phyloP scores from a whole-genome alignment of 768 basidiomycete species.

The Candolleomyces eurysporus region DNA sequence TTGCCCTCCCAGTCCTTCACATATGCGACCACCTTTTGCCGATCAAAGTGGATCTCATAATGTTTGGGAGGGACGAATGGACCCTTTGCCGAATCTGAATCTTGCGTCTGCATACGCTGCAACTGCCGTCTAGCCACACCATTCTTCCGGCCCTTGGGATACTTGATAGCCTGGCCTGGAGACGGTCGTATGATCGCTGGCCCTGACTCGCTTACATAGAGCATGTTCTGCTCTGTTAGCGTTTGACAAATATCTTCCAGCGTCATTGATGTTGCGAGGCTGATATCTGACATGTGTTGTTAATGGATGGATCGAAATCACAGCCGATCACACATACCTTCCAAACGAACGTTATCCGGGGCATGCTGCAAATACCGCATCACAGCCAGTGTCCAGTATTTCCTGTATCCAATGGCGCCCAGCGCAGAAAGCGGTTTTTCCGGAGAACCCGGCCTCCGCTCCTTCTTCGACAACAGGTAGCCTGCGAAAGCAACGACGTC shows the following conservation, averaged over 20 bases:
- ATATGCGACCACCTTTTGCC: constrained; percentile 60
- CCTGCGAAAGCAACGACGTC: constrained; percentile 45
- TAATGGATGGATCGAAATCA: neutral
- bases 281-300: constrained; percentile 59
- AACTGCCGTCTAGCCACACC: constrained; percentile 64
- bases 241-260: constrained; percentile 81
- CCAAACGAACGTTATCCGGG: constrained; percentile 60
- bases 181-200: constrained; percentile 58
- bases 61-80: constrained; percentile 63
- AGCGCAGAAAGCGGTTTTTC: constrained; percentile 94
- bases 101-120: constrained; percentile 53
- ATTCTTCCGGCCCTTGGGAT: constrained; percentile 63
- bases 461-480: constrained; percentile 94
- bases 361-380: constrained; percentile 72
- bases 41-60: constrained; percentile 79
- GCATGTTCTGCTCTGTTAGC: constrained; percentile 73
- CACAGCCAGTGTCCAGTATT: constrained; percentile 89
- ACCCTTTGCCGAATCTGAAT: constrained; percentile 34
- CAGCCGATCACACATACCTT: constrained; percentile 52
- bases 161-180: constrained; percentile 78
- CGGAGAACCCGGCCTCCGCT: constrained; percentile 85
- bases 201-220: constrained; percentile 51
- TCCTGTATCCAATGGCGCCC: constrained; percentile 91
- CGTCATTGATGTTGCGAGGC: constrained; percentile 84
- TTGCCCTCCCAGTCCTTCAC: constrained; percentile 72